These are phyloP conservation scores for Diaporthe vexans DNA, from an alignment of 2,329 filamentous ascomycete species.

Conservation along the genomic window DNA sequence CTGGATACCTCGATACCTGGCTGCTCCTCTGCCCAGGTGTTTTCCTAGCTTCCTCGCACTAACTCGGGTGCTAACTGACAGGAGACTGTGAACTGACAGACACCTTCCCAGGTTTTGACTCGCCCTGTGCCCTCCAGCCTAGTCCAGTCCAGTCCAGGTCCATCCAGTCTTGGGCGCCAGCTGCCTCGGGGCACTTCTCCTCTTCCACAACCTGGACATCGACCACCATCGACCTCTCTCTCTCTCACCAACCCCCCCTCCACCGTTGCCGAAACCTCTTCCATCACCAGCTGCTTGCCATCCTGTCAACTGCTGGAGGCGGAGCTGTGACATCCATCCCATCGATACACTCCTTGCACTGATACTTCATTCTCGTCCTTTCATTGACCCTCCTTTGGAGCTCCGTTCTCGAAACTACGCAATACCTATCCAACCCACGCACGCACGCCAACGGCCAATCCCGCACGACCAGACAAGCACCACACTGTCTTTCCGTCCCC, in stretches of 20 bases:
- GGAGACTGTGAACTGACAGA: constrained; percentile 26
- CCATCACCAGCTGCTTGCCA: constrained; percentile 36
- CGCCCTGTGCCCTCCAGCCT: constrained; percentile 11
- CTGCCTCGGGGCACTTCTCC: constrained; percentile 31
- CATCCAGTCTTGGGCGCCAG: constrained; percentile 12
- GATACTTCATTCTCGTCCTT: constrained; percentile 41
- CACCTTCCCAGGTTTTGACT: constrained; percentile 33
- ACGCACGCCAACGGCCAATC: constrained; percentile 36
- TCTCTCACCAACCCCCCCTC: constrained; percentile 27
- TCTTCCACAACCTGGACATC: constrained; percentile 32
- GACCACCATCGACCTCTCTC: constrained; percentile 33
- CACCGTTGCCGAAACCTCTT: constrained; percentile 28
- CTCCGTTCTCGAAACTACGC: constrained; percentile 39
- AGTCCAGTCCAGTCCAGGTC: neutral
- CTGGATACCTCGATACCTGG: neutral
- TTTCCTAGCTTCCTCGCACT: constrained; percentile 19
- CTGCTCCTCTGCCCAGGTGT: neutral
- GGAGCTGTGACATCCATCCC: constrained; percentile 33
- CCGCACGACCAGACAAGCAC: constrained; percentile 38
- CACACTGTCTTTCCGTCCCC: constrained; percentile 41
- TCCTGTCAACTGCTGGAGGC: constrained; percentile 32
- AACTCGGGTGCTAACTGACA: constrained; percentile 14
- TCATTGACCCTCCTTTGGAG: constrained; percentile 43
- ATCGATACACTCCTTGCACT: constrained; percentile 41
- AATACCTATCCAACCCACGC: constrained; percentile 23